These are phyloP conservation scores for Wickerhamomyces tratensis DNA, from an alignment of 805 yeast species.

Conservation along the genomic window DNA sequence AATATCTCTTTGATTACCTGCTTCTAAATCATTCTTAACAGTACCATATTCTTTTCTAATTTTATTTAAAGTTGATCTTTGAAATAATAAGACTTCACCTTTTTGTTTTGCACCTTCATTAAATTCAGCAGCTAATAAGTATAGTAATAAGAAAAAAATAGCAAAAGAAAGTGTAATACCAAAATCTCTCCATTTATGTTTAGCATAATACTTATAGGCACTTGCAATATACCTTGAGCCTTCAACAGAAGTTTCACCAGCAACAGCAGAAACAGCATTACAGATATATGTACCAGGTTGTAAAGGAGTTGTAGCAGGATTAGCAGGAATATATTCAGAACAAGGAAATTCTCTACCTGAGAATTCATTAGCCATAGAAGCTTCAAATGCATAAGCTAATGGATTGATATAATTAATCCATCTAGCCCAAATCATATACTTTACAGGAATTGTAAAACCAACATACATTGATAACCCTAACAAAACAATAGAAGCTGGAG, in stretches of 20 bases:
- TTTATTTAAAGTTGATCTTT: slow-evolving; percentile 35
- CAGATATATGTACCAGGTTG: slow-evolving; percentile 34
- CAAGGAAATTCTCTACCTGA: slow-evolving; percentile 36
- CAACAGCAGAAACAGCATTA: slow-evolving; percentile 42
- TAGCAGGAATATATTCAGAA: slow-evolving; percentile 36
- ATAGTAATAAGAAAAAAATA: slow-evolving; percentile 42
- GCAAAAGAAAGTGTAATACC: slow-evolving; percentile 53
- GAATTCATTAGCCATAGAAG: slow-evolving; percentile 51
- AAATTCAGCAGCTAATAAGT: slow-evolving; percentile 44
- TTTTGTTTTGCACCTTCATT: slow-evolving; percentile 56
- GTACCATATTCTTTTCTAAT: slow-evolving; percentile 30
- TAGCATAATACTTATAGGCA: slow-evolving; percentile 32
- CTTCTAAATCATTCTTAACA: slow-evolving; percentile 17
- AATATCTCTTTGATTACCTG: slow-evolving; percentile 15
- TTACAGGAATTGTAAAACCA: slow-evolving; percentile 51
- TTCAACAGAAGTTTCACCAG: slow-evolving; percentile 38
- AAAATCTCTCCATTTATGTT: slow-evolving; percentile 53
- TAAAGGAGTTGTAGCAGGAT: slow-evolving; percentile 16
- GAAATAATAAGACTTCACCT: slow-evolving; percentile 64
- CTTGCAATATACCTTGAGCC: slow-evolving; percentile 41
- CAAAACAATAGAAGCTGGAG: slow-evolving; percentile 44
- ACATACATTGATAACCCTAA: slow-evolving; percentile 39
- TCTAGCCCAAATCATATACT: slow-evolving; percentile 50
- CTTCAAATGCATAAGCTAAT: slow-evolving; percentile 46
- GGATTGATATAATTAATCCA: slow-evolving; percentile 59